phyloP scores from a whole-genome alignment of 2,329 filamentous ascomycete species.

The Colletotrichum musicola region DNA sequence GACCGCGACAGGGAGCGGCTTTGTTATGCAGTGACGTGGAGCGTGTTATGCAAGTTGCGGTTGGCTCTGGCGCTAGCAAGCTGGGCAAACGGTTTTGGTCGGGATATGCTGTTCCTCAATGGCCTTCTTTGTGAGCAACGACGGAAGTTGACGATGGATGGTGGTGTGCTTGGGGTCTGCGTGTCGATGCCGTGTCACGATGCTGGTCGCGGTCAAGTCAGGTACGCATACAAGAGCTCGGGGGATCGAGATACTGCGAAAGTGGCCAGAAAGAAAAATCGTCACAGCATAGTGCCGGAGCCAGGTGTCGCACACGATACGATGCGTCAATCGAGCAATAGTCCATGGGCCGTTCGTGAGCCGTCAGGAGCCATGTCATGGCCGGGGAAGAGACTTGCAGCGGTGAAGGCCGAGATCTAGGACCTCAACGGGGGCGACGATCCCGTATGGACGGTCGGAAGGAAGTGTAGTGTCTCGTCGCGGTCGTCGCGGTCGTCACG shows the following conservation, averaged over 20 bases:
- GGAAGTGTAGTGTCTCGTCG: constrained; percentile 13
- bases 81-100: constrained; percentile 27
- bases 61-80: constrained; percentile 9
- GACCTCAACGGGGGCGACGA: not conserved
- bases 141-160: not conserved
- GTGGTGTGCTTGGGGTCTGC: constrained; percentile 16
- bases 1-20: constrained; percentile 26
- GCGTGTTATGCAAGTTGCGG: constrained; percentile 30
- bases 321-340: not conserved
- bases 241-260: constrained; percentile 28
- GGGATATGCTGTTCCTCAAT: constrained; percentile 24
- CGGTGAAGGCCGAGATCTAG: constrained; percentile 20
- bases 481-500: not conserved
- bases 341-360: not conserved
- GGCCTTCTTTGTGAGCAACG: constrained; percentile 1
- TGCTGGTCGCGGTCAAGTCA: constrained; percentile 32
- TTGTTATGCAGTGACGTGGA: constrained; percentile 34
- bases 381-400: not conserved
- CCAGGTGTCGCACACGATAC: constrained; percentile 1
- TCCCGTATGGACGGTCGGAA: not conserved
- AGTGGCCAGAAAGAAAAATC: not conserved
- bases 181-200: constrained; percentile 26
- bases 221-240: constrained; percentile 30
- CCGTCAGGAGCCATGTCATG: not conserved
- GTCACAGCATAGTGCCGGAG: not conserved